Evolutionary conservation across 257 asterid genomes (phyloP).

Genomic region (Striga asiatica): DNA sequence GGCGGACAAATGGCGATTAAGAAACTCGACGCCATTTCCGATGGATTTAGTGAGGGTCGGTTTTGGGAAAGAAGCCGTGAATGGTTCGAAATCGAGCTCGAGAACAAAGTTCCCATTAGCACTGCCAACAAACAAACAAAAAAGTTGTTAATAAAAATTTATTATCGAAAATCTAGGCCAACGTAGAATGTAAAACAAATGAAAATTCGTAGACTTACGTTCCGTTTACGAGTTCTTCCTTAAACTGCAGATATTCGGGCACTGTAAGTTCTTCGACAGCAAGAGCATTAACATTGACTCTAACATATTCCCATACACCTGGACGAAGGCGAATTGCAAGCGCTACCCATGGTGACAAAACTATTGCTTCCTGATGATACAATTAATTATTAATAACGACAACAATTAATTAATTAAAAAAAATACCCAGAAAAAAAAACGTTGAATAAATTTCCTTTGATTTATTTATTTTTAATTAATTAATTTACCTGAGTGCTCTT

Average conservation of each 20-base stretch:
- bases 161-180: no score
- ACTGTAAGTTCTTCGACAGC: conserved; percentile 72
- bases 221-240: conserved; percentile 85
- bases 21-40: conserved; percentile 97
- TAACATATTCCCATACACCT: conserved; percentile 85
- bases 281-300: conserved; percentile 61
- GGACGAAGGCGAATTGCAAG: conserved; percentile 91
- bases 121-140: conserved; percentile 32
- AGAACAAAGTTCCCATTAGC: conserved; percentile 67
- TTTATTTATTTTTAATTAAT: no score
- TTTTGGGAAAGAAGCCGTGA: conserved; percentile 77
- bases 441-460: no score
- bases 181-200: no score
- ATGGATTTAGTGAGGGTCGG: conserved; percentile 92
- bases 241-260: conserved; percentile 72
- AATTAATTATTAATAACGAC: no score
- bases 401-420: not conserved
- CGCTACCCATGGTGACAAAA: conserved; percentile 88
- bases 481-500: conserved; percentile 58
- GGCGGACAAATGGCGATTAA: conserved; percentile 90
- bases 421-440: not conserved
- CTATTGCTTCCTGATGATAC: conserved; percentile 73
- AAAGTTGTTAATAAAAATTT: not conserved
- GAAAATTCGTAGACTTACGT: conserved; percentile 27
- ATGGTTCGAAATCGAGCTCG: conserved; percentile 93